A percentile compares a stretch with the other conserved stretches of the same genome.
These are phyloP conservation scores for Trichoderma asperellum DNA, from an alignment of 2,329 filamentous ascomycete genomes.

Conservation along the genomic window DNA sequence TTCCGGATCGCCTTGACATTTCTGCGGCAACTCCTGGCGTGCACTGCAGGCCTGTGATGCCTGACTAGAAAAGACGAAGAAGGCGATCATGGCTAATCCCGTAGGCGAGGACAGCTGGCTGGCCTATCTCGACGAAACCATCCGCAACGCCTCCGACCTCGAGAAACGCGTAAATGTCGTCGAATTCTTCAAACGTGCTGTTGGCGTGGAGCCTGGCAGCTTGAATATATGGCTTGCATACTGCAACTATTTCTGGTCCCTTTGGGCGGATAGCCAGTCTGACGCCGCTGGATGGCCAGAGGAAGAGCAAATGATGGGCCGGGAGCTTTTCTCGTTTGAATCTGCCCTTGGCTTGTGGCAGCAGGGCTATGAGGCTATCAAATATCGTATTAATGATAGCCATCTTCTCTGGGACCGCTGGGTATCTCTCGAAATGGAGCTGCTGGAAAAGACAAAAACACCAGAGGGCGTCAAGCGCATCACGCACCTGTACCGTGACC, in stretches of 20 bases:
- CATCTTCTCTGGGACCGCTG: conserved; percentile 80
- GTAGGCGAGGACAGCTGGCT: conserved; percentile 79
- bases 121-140: conserved; percentile 75
- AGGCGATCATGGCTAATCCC: conserved; percentile 54
- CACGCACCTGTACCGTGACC: conserved; percentile 69
- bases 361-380: conserved; percentile 71
- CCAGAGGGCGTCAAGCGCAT: conserved; percentile 65
- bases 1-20: background rate
- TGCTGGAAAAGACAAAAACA: conserved; percentile 61
- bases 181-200: conserved; percentile 72
- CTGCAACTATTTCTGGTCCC: conserved; percentile 75
- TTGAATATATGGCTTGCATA: conserved; percentile 76
- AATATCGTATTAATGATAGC: conserved; percentile 76
- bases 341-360: conserved; percentile 70
- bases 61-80: conserved; percentile 31
- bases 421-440: conserved; percentile 71
- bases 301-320: conserved; percentile 70
- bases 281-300: conserved; percentile 60
- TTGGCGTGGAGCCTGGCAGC: conserved; percentile 72
- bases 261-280: conserved; percentile 67
- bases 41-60: conserved; percentile 35
- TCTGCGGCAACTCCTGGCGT: background rate
- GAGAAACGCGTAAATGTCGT: conserved; percentile 71
- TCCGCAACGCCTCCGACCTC: conserved; percentile 60
- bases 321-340: conserved; percentile 72